Conservation (phyloP, 768 basidiomycete species). For the Pulveroboletus ravenelii region DNA sequence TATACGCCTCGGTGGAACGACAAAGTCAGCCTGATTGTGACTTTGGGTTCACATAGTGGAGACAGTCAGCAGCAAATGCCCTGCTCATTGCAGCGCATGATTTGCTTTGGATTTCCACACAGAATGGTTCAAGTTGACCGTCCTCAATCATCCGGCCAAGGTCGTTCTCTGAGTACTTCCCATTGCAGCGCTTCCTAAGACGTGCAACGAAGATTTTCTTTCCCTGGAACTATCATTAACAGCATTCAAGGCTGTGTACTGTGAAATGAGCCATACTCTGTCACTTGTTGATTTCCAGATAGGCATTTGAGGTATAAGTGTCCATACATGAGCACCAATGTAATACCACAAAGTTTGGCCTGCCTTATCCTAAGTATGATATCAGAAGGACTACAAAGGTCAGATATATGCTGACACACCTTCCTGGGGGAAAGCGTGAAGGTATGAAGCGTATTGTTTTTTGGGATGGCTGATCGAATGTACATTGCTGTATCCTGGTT, state of each 20-base stretch:
- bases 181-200: constrained; percentile 34
- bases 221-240: constrained; percentile 16
- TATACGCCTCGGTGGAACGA: no score
- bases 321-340: constrained; percentile 48
- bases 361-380: constrained; percentile 27
- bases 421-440: constrained; percentile 46
- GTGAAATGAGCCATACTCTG: constrained; percentile 26
- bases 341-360: constrained; percentile 40
- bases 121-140: constrained; percentile 43
- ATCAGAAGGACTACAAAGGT: constrained; percentile 4
- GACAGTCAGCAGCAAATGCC: constrained; percentile 20
- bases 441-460: constrained; percentile 39
- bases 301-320: constrained; percentile 21
- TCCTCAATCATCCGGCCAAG: constrained; percentile 36
- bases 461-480: constrained; percentile 24
- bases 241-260: background rate
- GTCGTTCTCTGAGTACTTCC: constrained; percentile 28
- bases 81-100: constrained; percentile 16
- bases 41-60: constrained; percentile 14
- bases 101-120: constrained; percentile 34
- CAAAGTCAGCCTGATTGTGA: background rate
- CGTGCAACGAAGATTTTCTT: constrained; percentile 34
- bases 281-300: constrained; percentile 39
- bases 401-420: constrained; percentile 25
- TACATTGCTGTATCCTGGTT: constrained; percentile 34